These are phyloP conservation scores for Syncephalastrum racemosum DNA, from an alignment of 371 early-diverging fungal species.

Conservation along the genomic window DNA sequence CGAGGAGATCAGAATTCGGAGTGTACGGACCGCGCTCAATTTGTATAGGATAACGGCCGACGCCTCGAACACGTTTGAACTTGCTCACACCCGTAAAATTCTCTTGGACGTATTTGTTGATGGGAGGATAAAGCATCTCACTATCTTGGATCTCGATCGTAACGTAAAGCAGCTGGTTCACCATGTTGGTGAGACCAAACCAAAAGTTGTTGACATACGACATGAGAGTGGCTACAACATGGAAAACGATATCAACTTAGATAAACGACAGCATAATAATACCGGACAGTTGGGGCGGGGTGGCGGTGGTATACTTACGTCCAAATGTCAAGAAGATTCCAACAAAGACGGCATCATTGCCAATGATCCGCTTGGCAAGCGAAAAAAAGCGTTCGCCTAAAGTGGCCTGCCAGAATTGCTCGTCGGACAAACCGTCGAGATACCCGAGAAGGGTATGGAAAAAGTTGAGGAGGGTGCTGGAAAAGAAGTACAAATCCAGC, in stretches of 20 bases:
- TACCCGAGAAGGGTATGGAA: too few species aligned
- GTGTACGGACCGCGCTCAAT: too few species aligned
- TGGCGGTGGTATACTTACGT: slow-evolving; percentile 8
- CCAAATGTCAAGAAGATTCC: slow-evolving; percentile 9
- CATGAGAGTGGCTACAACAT: slow-evolving; percentile 3
- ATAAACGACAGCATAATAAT: too few species aligned
- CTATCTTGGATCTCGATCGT: slow-evolving; percentile 5
- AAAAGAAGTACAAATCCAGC: too few species aligned
- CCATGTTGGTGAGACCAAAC: neutral
- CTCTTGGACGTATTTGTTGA: slow-evolving; percentile 13
- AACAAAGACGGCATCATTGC: slow-evolving; percentile 15
- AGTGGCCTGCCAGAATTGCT: slow-evolving; percentile 22
- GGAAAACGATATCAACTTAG: neutral
- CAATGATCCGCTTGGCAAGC: slow-evolving; percentile 11
- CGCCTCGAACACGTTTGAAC: slow-evolving; percentile 13
- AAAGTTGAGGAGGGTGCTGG: too few species aligned
- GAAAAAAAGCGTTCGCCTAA: slow-evolving; percentile 14
- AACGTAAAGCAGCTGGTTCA: slow-evolving; percentile 1
- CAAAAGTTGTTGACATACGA: neutral
- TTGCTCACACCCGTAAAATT: slow-evolving; percentile 16
- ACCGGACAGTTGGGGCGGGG: too few species aligned
- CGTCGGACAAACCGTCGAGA: slow-evolving; percentile 15
- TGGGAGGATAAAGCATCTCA: slow-evolving; percentile 2
- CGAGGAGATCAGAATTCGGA: slow-evolving; percentile 10
- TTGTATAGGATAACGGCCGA: neutral